Evolutionary conservation across 2,329 filamentous ascomycete species (phyloP).

Genomic region (Helotiales sp.): DNA sequence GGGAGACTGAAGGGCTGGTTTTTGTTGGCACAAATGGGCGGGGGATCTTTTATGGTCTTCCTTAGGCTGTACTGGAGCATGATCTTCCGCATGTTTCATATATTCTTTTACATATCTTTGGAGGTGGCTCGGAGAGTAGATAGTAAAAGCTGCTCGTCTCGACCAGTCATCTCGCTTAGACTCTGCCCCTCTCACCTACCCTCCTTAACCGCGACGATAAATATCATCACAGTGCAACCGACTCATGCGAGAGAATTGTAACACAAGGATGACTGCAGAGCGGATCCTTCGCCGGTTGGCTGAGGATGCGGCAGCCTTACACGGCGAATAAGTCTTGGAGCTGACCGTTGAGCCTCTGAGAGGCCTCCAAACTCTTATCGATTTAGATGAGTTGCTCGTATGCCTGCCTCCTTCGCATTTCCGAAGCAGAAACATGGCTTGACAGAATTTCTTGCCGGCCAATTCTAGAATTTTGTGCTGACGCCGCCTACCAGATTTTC

Average conservation of each 20-base stretch:
- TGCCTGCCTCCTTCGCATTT: not conserved
- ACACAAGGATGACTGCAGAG: not conserved
- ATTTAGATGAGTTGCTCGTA: not conserved
- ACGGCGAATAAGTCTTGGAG: not conserved
- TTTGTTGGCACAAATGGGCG: slow-evolving; percentile 21
- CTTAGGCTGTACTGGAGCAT: not conserved
- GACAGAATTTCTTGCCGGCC: not conserved
- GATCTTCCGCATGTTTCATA: not conserved
- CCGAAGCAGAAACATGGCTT: not conserved
- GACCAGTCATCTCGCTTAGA: not conserved
- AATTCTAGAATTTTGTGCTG: too few relatives aligned
- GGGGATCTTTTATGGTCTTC: slow-evolving; percentile 16
- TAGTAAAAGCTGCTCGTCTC: not conserved
- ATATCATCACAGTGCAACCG: too few relatives aligned
- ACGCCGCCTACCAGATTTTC: too few relatives aligned
- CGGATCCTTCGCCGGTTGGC: not conserved
- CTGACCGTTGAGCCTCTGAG: not conserved
- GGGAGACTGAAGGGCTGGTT: slow-evolving; percentile 16
- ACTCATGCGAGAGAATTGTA: too few relatives aligned
- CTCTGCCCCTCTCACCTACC: too few relatives aligned
- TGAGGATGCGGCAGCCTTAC: not conserved
- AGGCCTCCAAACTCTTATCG: not conserved
- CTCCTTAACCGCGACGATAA: too few relatives aligned
- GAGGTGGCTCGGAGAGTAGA: not conserved
- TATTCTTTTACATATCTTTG: not conserved